Evolutionary conservation across 2,329 filamentous ascomycete genomes (phyloP), one percentile per base, ranked within the genome.

Genomic region (Trichoderma harzianum): DNA sequence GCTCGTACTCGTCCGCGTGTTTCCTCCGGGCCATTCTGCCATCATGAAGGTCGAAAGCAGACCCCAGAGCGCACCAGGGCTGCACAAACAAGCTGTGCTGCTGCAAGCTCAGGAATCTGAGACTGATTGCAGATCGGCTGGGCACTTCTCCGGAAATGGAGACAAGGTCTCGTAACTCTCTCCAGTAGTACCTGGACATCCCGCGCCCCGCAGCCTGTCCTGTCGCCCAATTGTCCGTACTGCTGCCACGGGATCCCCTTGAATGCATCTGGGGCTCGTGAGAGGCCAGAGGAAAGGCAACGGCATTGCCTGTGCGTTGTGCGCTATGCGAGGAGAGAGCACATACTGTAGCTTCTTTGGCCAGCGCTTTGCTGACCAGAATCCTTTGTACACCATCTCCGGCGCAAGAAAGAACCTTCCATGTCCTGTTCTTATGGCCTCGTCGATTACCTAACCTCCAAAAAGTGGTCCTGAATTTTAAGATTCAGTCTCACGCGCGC

Each of bases 111-210:
- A 69, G 68, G 76, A 79, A 80, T 80, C 79, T 80, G 78, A 80
- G 78, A 80, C 79, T 78, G 78, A 76, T 60, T 78, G 79, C 77
- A 80, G 78, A 80, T 80, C 79, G 77, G 74, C 73, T 76, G 73
- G 73, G 55, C 66, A 28, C 66, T 69, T 62, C 66, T 69, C 57
- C 66, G 55, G 75, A 78, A 78, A 79, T 75, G 77, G 77, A 66
- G 76, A 72, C 28, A 63, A 26, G 43, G 57, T 28, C 60, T 66
- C 39, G 69, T 61, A 60, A 60, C 36, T 39, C 57, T 61, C 66
- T 58, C 32, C 64, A 26, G 62, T 60, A 69, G 61, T 71, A 66
- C 69, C 61, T 71, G 69, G 61, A 71, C 69, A 71, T 71, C 61
- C 69, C 69, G 69, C 61, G 69, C 69, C 69, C 69, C 69, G 55